Evolutionary conservation across 345 rosid species (phyloP).

Genomic region (Durio zibethinus): DNA sequence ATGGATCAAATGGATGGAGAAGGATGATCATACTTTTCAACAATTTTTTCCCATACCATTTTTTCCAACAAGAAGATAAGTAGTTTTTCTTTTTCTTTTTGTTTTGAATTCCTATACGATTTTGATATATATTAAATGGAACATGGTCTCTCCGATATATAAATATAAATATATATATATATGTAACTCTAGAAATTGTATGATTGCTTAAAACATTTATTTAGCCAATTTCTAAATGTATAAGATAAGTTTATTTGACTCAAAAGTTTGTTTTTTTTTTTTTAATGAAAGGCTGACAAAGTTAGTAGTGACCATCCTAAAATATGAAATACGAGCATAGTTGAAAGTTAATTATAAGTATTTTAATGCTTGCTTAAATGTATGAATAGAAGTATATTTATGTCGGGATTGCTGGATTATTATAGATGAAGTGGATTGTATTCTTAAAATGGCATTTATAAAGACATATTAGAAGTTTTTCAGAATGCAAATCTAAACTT

Average conservation of each 20-base stretch:
- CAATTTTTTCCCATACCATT: too few relatives aligned
- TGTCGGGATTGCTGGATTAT: too few relatives aligned
- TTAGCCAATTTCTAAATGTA: neutral
- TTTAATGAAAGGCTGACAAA: neutral
- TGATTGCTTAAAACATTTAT: neutral
- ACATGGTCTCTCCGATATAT: neutral
- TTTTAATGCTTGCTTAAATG: neutral
- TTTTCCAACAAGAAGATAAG: too few relatives aligned
- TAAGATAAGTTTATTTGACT: neutral
- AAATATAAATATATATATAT: too few relatives aligned
- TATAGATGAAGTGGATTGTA: too few relatives aligned
- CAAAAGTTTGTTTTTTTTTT: neutral
- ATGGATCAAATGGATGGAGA: too few relatives aligned
- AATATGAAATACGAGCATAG: neutral
- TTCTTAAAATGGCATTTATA: too few relatives aligned
- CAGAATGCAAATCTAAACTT: neutral
- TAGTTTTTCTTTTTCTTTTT: too few relatives aligned
- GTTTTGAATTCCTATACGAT: too few relatives aligned
- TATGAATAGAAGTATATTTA: neutral
- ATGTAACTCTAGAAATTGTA: neutral
- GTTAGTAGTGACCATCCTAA: neutral
- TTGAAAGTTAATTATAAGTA: neutral
- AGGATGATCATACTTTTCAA: too few relatives aligned
- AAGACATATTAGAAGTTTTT: too few relatives aligned
- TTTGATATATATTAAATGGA: neutral